These are phyloP conservation scores for Alternaria incomplexa DNA, from an alignment of 2,329 filamentous ascomycete genomes.

Conservation along the genomic window DNA sequence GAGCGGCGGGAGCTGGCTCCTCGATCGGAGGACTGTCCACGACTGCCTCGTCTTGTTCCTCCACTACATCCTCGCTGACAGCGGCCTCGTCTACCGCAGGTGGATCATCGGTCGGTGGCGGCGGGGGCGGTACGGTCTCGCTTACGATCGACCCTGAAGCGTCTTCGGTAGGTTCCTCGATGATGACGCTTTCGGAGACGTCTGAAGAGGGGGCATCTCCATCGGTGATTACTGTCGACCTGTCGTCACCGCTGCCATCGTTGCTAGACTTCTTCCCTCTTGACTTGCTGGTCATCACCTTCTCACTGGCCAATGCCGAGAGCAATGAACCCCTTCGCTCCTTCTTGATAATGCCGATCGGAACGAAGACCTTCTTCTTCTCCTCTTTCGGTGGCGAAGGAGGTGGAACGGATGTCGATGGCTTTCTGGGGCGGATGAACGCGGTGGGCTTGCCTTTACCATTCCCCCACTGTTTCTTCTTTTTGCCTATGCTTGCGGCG, in stretches of 20 bases:
- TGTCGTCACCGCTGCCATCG: constrained; percentile 11
- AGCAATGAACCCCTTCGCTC: constrained; percentile 25
- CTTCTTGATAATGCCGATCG: constrained; percentile 27
- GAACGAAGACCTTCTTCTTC: constrained; percentile 31
- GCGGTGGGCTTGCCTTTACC: constrained; percentile 40
- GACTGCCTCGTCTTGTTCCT: not conserved
- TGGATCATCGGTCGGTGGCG: constrained; percentile 6
- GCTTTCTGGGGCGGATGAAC: constrained; percentile 41
- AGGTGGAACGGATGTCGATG: constrained; percentile 24
- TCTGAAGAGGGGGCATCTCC: constrained; percentile 13
- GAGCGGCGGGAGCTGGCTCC: not conserved
- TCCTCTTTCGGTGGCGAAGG: constrained; percentile 35
- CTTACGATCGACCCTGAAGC: constrained; percentile 2
- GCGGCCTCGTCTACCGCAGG: not conserved
- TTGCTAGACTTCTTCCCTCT: constrained; percentile 35
- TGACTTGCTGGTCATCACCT: constrained; percentile 34
- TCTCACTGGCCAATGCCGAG: constrained; percentile 24
- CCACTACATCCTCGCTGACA: not conserved
- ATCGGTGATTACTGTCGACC: not conserved
- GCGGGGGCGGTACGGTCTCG: constrained; percentile 1
- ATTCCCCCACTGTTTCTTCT: constrained; percentile 30
- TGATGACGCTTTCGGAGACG: constrained; percentile 14
- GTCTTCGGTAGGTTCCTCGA: constrained; percentile 11
- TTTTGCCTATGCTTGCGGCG: constrained; percentile 31
- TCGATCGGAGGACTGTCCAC: not conserved